These are phyloP conservation scores for Trichoderma virens DNA, from an alignment of 495 filamentous ascomycete genomes.

Conservation along the genomic window DNA sequence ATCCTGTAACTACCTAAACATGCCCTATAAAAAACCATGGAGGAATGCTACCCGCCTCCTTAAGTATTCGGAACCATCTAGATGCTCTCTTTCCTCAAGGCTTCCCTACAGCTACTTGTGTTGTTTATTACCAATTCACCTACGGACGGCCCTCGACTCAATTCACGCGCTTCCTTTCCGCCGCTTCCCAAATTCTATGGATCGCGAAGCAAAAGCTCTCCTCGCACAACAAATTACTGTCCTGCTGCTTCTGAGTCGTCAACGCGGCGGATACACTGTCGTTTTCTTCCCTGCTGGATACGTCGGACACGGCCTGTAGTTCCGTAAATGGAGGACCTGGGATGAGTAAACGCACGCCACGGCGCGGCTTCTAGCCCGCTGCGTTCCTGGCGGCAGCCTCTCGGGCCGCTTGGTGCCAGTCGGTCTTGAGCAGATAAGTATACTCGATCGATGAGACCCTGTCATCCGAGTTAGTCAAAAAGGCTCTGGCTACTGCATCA, in stretches of 20 bases:
- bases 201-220: not conserved
- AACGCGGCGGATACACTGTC: not conserved
- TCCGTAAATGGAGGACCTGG: not conserved
- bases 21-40: too few relatives aligned
- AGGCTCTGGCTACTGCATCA: slow-evolving; percentile 8
- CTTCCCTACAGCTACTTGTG: too few relatives aligned
- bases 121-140: too few relatives aligned
- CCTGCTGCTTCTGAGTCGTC: not conserved
- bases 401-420: slow-evolving; percentile 62
- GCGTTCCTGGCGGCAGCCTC: slow-evolving; percentile 60
- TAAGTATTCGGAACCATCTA: too few relatives aligned
- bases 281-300: not conserved
- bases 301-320: not conserved
- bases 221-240: not conserved
- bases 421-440: slow-evolving; percentile 51
- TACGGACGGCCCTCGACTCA: too few relatives aligned
- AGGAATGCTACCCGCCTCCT: too few relatives aligned
- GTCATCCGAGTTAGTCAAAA: not conserved
- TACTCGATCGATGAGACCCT: slow-evolving; percentile 54
- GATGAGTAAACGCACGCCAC: not conserved
- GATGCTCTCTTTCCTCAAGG: too few relatives aligned
- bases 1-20: too few relatives aligned
- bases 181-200: not conserved
- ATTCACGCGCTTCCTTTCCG: too few relatives aligned
- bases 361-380: slow-evolving; percentile 31